These are phyloP conservation scores for Seiridium cupressi DNA, from an alignment of 2,329 filamentous ascomycete genomes.

Conservation along the genomic window DNA sequence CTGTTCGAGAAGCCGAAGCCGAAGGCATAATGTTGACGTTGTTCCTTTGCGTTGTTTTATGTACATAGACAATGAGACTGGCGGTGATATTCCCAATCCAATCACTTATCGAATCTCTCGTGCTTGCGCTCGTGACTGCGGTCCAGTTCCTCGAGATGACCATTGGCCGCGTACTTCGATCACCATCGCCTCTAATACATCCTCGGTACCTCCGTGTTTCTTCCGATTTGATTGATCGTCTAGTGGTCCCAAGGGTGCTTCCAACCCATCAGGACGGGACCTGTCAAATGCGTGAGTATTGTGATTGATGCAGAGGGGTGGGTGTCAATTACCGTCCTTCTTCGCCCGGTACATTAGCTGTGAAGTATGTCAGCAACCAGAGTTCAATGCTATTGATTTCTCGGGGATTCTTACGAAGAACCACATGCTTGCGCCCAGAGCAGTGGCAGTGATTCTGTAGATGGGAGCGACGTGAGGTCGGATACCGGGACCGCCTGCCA, in stretches of 20 bases:
- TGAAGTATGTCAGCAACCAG: conserved; percentile 11
- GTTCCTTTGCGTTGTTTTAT: not conserved
- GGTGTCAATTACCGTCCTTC: conserved; percentile 71
- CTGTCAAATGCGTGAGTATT: conserved; percentile 33
- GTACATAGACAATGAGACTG: conserved; percentile 3
- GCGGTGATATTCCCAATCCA: not conserved
- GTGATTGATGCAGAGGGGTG: not conserved
- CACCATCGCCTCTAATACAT: no score
- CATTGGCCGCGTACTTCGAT: not conserved
- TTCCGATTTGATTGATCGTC: conserved; percentile 24
- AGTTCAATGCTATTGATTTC: not conserved
- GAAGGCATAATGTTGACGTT: conserved; percentile 9
- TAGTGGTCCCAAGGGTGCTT: conserved; percentile 97
- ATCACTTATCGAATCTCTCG: not conserved
- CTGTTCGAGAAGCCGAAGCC: conserved; percentile 56
- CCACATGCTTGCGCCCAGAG: conserved; percentile 95
- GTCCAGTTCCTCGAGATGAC: not conserved
- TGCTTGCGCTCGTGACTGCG: not conserved
- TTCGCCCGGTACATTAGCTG: conserved; percentile 95
- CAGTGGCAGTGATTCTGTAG: conserved; percentile 84
- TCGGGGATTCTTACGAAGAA: conserved; percentile 73
- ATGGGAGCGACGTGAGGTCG: conserved; percentile 53
- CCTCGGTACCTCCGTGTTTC: not conserved
- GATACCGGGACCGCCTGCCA: conserved; percentile 29
- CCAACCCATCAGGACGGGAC: conserved; percentile 80